phyloP scores from a whole-genome alignment of 139 green algal genomes.

The Pseudopediastrum boryanum region DNA sequence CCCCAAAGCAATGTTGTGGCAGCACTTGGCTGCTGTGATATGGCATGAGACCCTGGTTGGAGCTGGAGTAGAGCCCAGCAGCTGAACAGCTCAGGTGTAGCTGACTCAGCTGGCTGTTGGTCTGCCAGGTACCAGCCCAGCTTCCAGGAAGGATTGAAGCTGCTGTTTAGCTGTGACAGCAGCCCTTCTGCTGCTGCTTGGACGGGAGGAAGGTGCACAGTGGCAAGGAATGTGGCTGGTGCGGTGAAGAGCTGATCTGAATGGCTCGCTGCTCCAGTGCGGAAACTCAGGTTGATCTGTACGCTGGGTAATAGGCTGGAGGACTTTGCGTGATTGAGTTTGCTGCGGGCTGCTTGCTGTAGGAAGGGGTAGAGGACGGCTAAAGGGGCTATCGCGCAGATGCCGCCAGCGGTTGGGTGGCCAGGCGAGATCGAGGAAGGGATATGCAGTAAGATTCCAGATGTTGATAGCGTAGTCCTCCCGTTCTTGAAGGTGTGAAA shows the following conservation, averaged over 20 bases:
- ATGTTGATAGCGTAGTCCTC: conserved; percentile 28
- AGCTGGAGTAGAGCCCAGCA: conserved; percentile 25
- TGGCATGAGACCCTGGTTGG: no score
- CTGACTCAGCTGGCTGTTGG: conserved; percentile 13
- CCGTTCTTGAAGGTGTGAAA: conserved; percentile 41
- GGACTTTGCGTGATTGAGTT: background rate
- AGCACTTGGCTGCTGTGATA: background rate
- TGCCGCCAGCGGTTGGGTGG: background rate
- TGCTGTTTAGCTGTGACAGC: conserved; percentile 1
- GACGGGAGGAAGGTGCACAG: conserved; percentile 1
- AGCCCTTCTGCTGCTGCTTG: conserved; percentile 3
- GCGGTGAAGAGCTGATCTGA: background rate
- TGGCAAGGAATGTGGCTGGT: conserved; percentile 5
- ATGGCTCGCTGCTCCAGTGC: background rate
- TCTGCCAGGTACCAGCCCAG: conserved; percentile 28
- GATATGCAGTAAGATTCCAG: background rate
- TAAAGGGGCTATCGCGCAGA: background rate
- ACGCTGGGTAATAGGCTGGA: background rate
- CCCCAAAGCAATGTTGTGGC: background rate
- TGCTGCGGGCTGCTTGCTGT: background rate
- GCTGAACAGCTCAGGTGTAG: background rate
- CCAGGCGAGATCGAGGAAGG: background rate
- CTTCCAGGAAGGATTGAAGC: background rate
- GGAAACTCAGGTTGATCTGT: background rate
- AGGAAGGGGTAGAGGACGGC: conserved; percentile 17